Base-by-base conservation (phyloP, 106 monocot species). In the Iris macrosiphon region DNA sequence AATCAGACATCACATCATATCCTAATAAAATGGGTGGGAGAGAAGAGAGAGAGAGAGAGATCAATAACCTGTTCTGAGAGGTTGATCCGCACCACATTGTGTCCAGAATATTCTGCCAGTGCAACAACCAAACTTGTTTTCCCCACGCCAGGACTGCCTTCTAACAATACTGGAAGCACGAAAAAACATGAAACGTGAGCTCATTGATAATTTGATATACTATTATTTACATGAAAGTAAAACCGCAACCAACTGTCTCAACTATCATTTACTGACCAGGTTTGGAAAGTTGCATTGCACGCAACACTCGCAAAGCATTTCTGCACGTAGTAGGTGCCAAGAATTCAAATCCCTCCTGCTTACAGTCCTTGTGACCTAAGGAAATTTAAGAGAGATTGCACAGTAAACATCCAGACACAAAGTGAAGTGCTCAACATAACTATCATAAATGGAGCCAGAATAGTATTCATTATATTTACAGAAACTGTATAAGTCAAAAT, bases 141-240 rank as follows among this genome's bases (percentile, higher is more conserved):
- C 15, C 96, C 96, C 56, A 98, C 90, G 37, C 96, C 96, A 67
- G 96, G 96, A 54, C 96, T 98, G 39, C 96, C 96, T 80, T 98
- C 96, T 62, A 98, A 64, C 34, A 98, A 70, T 4, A 96, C 92
- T 92, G 65, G 9, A 67, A 67, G 16, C 7, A 66, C 3, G n/a
- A 38, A 62, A 47, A 34, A 34, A 13, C 6, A 31, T 21, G 11
- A 52, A 52, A 30, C 34, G 42, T 65, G 22, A 54, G 19, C 23
- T 45, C 47, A 28, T 27, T 41, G 41, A 44, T 24, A 42, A 17
- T 59, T 15, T 3, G 9, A 56, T 23, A 6, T 21, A 56, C 28
- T n/a, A 4, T 11, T 21, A 25, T 6, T 38, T 13, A 37, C 4
- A 39, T 24, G 23, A 1, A 24, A 35, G 6, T 21, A 46, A 24